Percentiles rank a stretch among this genome's conserved stretches.
These are phyloP conservation scores for Phytomonas francai DNA, from an alignment of 208 protist genomes.

Conservation along the genomic window DNA sequence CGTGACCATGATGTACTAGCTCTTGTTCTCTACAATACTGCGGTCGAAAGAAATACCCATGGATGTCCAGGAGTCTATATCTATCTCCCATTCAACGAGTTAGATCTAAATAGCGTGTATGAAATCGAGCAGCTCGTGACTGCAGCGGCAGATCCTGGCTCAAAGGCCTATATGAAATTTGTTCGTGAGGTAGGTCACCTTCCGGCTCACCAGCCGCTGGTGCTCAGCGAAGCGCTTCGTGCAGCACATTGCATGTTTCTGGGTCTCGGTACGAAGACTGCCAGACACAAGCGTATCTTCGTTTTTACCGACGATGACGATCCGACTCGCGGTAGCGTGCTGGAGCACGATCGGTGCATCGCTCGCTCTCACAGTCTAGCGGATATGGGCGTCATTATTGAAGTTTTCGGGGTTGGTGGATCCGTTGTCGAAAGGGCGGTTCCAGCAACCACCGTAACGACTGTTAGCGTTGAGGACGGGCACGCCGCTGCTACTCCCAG, in stretches of 20 bases:
- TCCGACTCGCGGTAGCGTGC: constrained; percentile 31
- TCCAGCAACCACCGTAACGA: background rate
- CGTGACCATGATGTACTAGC: constrained; percentile 47
- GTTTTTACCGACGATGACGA: constrained; percentile 82
- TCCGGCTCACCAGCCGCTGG: background rate
- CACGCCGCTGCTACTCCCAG: too few relatives aligned
- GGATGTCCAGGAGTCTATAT: constrained; percentile 61
- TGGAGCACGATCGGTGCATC: constrained; percentile 31
- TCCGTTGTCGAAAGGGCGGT: constrained; percentile 1
- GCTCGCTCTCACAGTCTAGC: constrained; percentile 32
- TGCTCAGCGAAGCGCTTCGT: constrained; percentile 59
- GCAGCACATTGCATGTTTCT: constrained; percentile 64
- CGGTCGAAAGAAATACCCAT: constrained; percentile 16
- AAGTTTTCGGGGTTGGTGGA: constrained; percentile 58
- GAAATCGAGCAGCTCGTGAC: constrained; percentile 43
- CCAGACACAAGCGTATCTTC: constrained; percentile 60
- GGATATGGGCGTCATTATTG: constrained; percentile 40
- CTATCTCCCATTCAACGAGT: constrained; percentile 25
- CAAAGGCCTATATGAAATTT: constrained; percentile 12
- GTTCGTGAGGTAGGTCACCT: constrained; percentile 4
- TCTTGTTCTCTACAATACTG: constrained; percentile 75
- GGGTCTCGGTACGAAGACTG: constrained; percentile 9
- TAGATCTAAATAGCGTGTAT: constrained; percentile 22
- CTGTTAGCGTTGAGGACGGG: too few relatives aligned
- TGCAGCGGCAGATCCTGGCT: constrained; percentile 18